These are phyloP conservation scores for Termitomyces eurrhizus DNA, from an alignment of 768 basidiomycete species.

Conservation along the genomic window DNA sequence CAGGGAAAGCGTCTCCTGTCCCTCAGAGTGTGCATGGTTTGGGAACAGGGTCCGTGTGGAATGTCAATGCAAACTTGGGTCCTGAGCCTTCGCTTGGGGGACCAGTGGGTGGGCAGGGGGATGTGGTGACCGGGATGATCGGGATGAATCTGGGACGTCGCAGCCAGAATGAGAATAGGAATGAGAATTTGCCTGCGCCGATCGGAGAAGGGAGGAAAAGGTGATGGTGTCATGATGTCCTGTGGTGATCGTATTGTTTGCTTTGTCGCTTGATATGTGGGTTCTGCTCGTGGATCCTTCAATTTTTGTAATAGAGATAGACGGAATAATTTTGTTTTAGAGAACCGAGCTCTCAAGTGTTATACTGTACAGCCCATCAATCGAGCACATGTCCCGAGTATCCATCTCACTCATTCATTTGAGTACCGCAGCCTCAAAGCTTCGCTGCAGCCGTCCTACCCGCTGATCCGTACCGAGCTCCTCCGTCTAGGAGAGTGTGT, in stretches of 20 bases:
- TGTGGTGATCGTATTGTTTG: background rate
- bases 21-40: conserved; percentile 6
- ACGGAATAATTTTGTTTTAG: background rate
- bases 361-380: background rate
- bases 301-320: background rate
- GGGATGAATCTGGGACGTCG: conserved; percentile 15
- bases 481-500: conserved; percentile 72
- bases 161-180: conserved; percentile 14
- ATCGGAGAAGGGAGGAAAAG: conserved; percentile 14
- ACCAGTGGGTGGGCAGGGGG: background rate
- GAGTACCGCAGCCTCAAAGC: background rate
- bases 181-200: conserved; percentile 16
- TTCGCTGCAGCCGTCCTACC: background rate
- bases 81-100: background rate
- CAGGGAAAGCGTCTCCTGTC: conserved; percentile 8
- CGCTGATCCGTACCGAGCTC: conserved; percentile 31
- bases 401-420: background rate
- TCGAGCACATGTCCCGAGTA: background rate
- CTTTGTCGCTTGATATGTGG: background rate
- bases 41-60: conserved; percentile 14
- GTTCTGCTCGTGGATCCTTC: background rate
- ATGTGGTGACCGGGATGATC: conserved; percentile 11
- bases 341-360: background rate
- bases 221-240: background rate
- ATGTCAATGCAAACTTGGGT: conserved; percentile 4